A percentile compares a stretch with the other conserved stretches of the same genome.
phyloP scores from a whole-genome alignment of 2,329 filamentous ascomycete genomes.

The Raffaelea ambrosiae region DNA sequence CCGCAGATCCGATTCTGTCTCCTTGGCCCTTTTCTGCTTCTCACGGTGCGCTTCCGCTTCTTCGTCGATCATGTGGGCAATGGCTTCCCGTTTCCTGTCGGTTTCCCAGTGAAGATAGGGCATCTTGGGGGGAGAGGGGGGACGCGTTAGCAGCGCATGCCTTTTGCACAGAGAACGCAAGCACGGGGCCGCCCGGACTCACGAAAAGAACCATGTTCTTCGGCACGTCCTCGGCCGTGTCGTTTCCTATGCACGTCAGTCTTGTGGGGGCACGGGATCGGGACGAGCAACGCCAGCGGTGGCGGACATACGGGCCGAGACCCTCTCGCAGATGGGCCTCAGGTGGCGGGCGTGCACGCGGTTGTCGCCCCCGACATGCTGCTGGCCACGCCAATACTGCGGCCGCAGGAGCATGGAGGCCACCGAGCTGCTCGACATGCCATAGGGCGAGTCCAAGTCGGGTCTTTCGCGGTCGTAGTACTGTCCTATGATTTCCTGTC shows the following conservation, averaged over 20 bases:
- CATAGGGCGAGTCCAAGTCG: slow-evolving; percentile 1
- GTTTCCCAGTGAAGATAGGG: slow-evolving; percentile 34
- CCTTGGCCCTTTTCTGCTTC: neutral
- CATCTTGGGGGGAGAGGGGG: slow-evolving; percentile 19
- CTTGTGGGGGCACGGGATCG: neutral
- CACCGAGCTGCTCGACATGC: slow-evolving; percentile 6
- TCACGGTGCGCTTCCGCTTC: neutral
- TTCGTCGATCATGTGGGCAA: slow-evolving; percentile 19
- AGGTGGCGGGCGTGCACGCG: slow-evolving; percentile 26
- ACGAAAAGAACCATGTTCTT: slow-evolving; percentile 23
- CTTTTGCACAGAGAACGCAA: neutral
- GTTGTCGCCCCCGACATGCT: slow-evolving; percentile 16
- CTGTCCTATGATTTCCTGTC: slow-evolving; percentile 18
- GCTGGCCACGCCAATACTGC: slow-evolving; percentile 24
- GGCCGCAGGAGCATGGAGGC: slow-evolving; percentile 20
- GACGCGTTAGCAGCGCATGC: no score
- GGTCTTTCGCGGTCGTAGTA: slow-evolving; percentile 12
- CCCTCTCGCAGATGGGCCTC: slow-evolving; percentile 22
- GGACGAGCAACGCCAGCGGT: neutral
- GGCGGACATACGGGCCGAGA: slow-evolving; percentile 18
- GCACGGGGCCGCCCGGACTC: slow-evolving; percentile 7
- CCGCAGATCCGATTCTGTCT: slow-evolving; percentile 1
- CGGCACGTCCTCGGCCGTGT: neutral
- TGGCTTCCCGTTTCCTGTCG: slow-evolving; percentile 20
- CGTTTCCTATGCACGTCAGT: neutral